Conservation (phyloP, 306 rosid species). For the Quercus alba region DNA sequence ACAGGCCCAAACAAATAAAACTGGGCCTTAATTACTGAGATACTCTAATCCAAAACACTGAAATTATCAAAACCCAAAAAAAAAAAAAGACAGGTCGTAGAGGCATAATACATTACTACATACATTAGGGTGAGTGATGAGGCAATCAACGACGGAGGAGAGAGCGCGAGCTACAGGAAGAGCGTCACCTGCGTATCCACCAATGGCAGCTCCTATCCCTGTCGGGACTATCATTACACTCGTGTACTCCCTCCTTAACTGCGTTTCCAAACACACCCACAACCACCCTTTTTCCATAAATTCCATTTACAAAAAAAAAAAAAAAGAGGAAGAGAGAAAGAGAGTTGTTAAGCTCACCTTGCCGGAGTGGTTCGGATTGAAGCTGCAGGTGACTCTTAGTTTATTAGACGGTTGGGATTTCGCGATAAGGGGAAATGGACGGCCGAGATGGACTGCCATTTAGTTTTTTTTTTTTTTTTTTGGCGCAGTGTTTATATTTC, state of each 20-base stretch:
- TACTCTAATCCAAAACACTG: not conserved
- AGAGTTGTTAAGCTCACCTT: conserved; percentile 36
- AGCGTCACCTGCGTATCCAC: conserved; percentile 90
- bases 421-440: conserved; percentile 24
- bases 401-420: conserved; percentile 14
- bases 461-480: not conserved
- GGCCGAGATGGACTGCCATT: conserved; percentile 43
- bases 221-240: conserved; percentile 85
- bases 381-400: conserved; percentile 41
- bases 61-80: not conserved
- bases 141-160: conserved; percentile 78
- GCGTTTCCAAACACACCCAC: conserved; percentile 24
- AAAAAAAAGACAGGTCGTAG: not conserved
- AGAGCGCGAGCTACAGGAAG: conserved; percentile 83
- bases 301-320: not conserved
- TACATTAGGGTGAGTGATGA: conserved; percentile 83
- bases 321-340: not conserved
- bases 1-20: not conserved
- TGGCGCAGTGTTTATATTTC: too few relatives aligned
- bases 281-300: not conserved
- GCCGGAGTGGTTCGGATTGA: conserved; percentile 19
- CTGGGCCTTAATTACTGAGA: not conserved
- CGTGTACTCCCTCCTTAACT: conserved; percentile 71
- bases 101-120: not conserved
- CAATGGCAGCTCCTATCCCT: conserved; percentile 80